These are phyloP conservation scores for Clonostachys byssicola DNA, from an alignment of 2,329 filamentous ascomycete species.

Conservation along the genomic window DNA sequence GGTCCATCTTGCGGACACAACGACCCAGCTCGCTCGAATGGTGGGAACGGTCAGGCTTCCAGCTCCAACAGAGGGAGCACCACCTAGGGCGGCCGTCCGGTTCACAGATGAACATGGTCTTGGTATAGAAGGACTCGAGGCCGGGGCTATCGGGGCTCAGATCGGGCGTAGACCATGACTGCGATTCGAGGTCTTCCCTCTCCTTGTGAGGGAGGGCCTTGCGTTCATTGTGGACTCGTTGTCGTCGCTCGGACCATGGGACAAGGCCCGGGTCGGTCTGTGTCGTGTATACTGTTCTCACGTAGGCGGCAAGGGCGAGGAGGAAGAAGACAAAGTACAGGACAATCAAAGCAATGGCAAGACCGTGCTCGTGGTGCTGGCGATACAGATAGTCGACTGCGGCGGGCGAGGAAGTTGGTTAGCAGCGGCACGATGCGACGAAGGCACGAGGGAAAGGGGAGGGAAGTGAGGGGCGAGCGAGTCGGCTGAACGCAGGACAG, in stretches of 20 bases:
- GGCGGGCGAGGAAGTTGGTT: neutral
- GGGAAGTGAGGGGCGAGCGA: neutral
- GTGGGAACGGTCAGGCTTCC: constrained; percentile 84
- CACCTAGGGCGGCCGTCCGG: constrained; percentile 79
- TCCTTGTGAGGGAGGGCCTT: neutral
- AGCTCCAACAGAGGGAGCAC: constrained; percentile 79
- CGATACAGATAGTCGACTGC: constrained; percentile 70
- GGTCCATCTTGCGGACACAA: constrained; percentile 88
- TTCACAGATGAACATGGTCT: constrained; percentile 81
- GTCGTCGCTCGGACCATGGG: constrained; percentile 48
- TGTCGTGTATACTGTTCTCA: constrained; percentile 67
- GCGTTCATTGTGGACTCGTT: constrained; percentile 10
- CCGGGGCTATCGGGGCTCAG: constrained; percentile 58
- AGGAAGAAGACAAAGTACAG: constrained; percentile 71
- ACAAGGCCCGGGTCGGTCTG: constrained; percentile 70
- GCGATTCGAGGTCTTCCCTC: constrained; percentile 12
- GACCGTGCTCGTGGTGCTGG: constrained; percentile 38
- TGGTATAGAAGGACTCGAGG: constrained; percentile 73
- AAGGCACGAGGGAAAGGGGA: neutral
- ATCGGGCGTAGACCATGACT: constrained; percentile 32
- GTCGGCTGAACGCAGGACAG: neutral
- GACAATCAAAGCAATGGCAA: constrained; percentile 66
- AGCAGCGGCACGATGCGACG: neutral
- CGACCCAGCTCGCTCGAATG: constrained; percentile 79
- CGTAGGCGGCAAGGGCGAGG: constrained; percentile 62